Evolutionary conservation across 2,329 filamentous ascomycete species (phyloP), one percentile per base, ranked within the genome.

Genomic region (Rasamsonia emersonii): DNA sequence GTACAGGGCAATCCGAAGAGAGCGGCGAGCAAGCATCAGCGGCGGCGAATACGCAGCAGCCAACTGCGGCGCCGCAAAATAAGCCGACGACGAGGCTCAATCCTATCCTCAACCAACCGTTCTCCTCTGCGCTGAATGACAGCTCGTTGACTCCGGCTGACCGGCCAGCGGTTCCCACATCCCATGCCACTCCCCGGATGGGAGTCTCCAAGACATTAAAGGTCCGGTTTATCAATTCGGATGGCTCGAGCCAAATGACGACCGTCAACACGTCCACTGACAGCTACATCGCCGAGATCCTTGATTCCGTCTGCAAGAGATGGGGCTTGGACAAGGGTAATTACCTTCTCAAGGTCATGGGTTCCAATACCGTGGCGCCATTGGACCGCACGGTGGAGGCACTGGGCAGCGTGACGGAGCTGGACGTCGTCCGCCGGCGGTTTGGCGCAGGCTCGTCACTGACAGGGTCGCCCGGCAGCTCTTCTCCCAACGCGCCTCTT

Each of bases 231-330:
- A 70, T 73, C 11, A 73, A 77, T 44, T 59, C 73, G 4, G 70
- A 77, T 35, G 71, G 72, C 42, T 68, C 71, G 18, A 58, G 57
- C 5, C 70, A 67, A 41, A 63, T 63, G 14, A 69, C 68, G 35
- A 68, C 67, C 3, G 58, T 77, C 31, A 68, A 70, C 32, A 74
- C 73, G 18, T 75, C 74, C 3, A 75, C 73, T 1, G 76, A 79
- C 44, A 78, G 73, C 27, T 80, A 80, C 47, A 74, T 80, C 37
- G 76, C 75, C n/a, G 76, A 80, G 49, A 67, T 80, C 29, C 68
- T 80, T 39, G 75, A 79, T 42, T 67, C 69, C 24, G 71, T 75
- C 2, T 79, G 76, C 54, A 71, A 73, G 37, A 65, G 73, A 40
- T 70, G 78, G 47, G 68, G 71, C 3, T 59, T 79, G n/a, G 76